Conservation (phyloP, 805 yeast species). For the Grigorovia yakushimaensis region DNA sequence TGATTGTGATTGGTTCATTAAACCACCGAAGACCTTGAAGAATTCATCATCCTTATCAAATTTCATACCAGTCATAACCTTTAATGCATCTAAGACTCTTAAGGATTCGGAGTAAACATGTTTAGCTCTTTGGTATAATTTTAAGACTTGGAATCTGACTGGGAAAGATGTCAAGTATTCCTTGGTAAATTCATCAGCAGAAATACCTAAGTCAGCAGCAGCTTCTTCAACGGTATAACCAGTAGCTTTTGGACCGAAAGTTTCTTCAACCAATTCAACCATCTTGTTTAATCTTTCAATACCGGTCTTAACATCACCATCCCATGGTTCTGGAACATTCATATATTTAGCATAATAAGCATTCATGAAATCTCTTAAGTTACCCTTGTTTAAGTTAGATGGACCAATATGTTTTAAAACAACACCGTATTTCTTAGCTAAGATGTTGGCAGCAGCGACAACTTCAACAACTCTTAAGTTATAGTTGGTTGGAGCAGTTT, state of each 20-base stretch:
- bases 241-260: constrained; percentile 30
- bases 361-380: constrained; percentile 56
- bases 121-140: constrained; percentile 45
- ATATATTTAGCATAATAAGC: constrained; percentile 31
- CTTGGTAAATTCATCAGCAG: constrained; percentile 33
- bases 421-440: constrained; percentile 41
- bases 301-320: constrained; percentile 38
- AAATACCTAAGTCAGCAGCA: constrained; percentile 33
- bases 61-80: constrained; percentile 27
- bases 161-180: constrained; percentile 42
- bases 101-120: constrained; percentile 55
- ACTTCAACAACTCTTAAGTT: constrained; percentile 66
- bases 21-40: constrained; percentile 37
- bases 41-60: constrained; percentile 26
- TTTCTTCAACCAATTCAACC: constrained; percentile 36
- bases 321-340: constrained; percentile 32
- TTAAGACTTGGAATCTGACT: constrained; percentile 44
- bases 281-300: constrained; percentile 32
- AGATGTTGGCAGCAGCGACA: constrained; percentile 51
- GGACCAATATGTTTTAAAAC: constrained; percentile 37
- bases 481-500: constrained; percentile 61
- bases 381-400: constrained; percentile 34
- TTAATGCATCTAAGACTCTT: constrained; percentile 44
- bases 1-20: constrained; percentile 51
- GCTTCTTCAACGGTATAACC: constrained; percentile 46